Percentiles rank a stretch among this genome's conserved stretches.
Evolutionary conservation across 1,284 basidiomycete species (phyloP).

Genomic region (Fomitopsis palustris): DNA sequence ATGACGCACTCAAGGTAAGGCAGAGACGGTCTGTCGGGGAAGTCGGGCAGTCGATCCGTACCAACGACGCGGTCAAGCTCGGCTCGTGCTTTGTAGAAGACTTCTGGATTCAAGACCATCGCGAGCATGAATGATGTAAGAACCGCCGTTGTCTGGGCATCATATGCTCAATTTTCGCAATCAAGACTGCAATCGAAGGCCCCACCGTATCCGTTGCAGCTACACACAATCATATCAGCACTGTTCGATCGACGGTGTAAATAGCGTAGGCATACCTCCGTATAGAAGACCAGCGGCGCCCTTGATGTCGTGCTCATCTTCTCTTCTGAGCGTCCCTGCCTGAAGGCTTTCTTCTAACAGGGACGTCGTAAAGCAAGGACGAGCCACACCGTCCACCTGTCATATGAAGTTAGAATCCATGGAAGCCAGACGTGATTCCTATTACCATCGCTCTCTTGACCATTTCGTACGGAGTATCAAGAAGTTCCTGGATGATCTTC

Average conservation of each 20-base stretch:
- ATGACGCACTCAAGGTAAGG: constrained; percentile 51
- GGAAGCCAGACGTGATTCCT: background rate
- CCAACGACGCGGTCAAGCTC: constrained; percentile 54
- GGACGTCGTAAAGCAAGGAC: constrained; percentile 51
- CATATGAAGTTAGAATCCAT: background rate
- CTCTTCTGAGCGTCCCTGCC: constrained; percentile 13
- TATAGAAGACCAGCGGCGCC: constrained; percentile 52
- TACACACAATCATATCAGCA: constrained; percentile 9
- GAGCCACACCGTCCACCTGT: constrained; percentile 38
- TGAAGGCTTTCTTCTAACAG: constrained; percentile 35
- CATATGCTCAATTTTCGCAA: background rate
- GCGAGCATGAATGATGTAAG: constrained; percentile 45
- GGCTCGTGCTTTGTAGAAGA: constrained; percentile 45
- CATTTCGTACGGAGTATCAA: constrained; percentile 50
- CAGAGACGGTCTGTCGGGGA: constrained; percentile 46
- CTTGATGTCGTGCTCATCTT: constrained; percentile 53
- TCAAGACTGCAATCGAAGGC: background rate
- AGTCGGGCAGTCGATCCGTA: constrained; percentile 38
- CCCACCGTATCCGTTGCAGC: constrained; percentile 32
- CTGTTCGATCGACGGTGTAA: background rate
- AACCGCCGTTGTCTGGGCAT: constrained; percentile 40
- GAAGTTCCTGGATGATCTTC: constrained; percentile 33
- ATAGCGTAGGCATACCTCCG: constrained; percentile 27
- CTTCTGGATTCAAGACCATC: constrained; percentile 48
- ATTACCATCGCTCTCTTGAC: constrained; percentile 49